Evolutionary conservation across 2,329 filamentous ascomycete genomes (phyloP).

Genomic region (Sclerotinia minor): DNA sequence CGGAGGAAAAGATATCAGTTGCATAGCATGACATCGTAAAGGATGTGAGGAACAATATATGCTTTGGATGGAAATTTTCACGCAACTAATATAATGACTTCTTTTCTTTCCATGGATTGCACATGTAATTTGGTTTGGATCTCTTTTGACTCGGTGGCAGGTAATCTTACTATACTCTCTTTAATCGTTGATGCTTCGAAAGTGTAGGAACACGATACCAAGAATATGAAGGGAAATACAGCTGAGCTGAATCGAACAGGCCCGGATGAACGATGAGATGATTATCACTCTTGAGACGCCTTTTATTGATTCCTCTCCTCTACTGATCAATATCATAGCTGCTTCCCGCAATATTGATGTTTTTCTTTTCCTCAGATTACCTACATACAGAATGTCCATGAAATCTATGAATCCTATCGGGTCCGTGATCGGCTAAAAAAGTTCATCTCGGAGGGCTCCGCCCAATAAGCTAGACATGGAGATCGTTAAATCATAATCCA

Average conservation of each 20-base stretch:
- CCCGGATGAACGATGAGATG: background rate
- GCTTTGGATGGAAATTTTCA: background rate
- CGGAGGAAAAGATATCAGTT: conserved; percentile 21
- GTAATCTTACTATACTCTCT: no score
- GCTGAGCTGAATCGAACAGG: background rate
- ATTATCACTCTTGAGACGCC: background rate
- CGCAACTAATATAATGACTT: background rate
- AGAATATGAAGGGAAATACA: background rate
- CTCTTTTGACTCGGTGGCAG: background rate
- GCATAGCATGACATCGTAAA: background rate
- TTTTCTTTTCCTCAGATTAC: background rate
- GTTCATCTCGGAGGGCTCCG: conserved; percentile 14
- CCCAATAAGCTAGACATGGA: conserved; percentile 7
- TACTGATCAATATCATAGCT: background rate
- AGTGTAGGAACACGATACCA: conserved; percentile 11
- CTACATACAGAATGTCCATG: background rate
- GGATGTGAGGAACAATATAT: background rate
- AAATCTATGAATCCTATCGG: background rate
- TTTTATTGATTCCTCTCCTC: background rate
- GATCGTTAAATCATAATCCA: background rate
- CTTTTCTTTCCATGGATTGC: background rate
- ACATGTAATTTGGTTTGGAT: background rate
- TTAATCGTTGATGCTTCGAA: background rate
- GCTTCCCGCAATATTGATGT: background rate
- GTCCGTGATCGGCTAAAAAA: conserved; percentile 16